These are phyloP conservation scores for Galium porrigens DNA, from an alignment of 305 asterid genomes.

Conservation along the genomic window DNA sequence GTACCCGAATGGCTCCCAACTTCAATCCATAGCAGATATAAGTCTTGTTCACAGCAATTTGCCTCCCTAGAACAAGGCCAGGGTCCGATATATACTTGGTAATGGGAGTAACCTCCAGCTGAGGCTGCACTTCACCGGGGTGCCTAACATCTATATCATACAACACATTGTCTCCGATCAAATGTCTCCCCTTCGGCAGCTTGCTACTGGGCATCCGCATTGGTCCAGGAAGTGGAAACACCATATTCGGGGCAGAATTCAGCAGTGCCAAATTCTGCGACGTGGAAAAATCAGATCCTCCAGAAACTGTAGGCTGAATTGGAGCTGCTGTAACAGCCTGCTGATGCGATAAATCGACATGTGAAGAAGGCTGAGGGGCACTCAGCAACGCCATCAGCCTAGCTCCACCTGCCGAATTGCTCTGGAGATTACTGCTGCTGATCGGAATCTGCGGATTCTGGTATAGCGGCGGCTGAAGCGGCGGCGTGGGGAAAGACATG, in stretches of 20 bases:
- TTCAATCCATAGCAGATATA: constrained; percentile 82
- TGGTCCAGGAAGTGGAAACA: constrained; percentile 29
- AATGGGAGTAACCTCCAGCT: constrained; percentile 88
- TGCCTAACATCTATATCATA: constrained; percentile 62
- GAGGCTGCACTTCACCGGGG: constrained; percentile 86
- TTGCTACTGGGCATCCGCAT: constrained; percentile 69
- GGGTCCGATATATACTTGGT: constrained; percentile 85
- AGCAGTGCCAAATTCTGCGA: constrained; percentile 24
- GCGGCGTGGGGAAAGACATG: constrained; percentile 35
- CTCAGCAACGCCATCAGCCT: constrained; percentile 71
- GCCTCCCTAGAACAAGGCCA: constrained; percentile 73
- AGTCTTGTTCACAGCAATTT: constrained; percentile 74
- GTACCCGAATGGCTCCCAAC: constrained; percentile 67
- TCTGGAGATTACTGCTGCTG: constrained; percentile 21
- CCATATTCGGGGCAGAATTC: constrained; percentile 29
- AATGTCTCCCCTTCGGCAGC: constrained; percentile 74
- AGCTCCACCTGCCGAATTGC: constrained; percentile 60
- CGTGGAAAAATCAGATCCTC: constrained; percentile 43
- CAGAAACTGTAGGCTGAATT: constrained; percentile 41
- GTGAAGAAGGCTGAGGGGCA: constrained; percentile 38
- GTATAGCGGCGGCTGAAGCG: constrained; percentile 30
- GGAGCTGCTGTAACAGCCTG: constrained; percentile 23
- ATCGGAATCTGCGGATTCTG: constrained; percentile 29
- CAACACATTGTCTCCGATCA: constrained; percentile 43
- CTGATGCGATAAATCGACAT: constrained; percentile 28